Conservation (phyloP, 129 eudicot genomes). For the Solidago caesia region DNA sequence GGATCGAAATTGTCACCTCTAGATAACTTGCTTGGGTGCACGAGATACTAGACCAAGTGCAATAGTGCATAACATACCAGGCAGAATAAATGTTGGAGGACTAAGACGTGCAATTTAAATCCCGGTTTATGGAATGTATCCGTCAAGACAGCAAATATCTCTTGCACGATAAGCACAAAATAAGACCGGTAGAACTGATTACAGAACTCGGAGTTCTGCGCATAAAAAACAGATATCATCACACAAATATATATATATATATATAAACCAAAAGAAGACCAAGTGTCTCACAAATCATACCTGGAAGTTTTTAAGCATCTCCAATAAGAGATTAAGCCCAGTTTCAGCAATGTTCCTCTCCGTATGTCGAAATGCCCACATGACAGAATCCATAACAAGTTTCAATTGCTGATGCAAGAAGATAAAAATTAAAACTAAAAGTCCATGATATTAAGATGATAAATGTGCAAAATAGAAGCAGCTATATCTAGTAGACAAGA, state of each 20-base stretch:
- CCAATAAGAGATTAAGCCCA: slow-evolving; percentile 87
- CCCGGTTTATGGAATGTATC: slow-evolving; percentile 99
- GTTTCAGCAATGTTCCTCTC: slow-evolving; percentile 98
- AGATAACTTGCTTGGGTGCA: not conserved
- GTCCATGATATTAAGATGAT: not conserved
- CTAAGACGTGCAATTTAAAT: slow-evolving; percentile 87
- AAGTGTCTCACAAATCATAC: slow-evolving; percentile 34
- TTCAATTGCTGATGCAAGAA: slow-evolving; percentile 70
- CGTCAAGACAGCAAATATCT: slow-evolving; percentile 94
- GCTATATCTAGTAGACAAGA: not conserved
- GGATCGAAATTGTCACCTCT: not conserved
- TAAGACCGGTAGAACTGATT: slow-evolving; percentile 86
- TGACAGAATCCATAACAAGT: slow-evolving; percentile 96
- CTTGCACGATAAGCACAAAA: slow-evolving; percentile 88
- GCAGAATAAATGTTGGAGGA: slow-evolving; percentile 85
- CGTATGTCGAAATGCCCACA: slow-evolving; percentile 99
- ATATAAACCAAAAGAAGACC: not conserved
- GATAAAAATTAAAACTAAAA: slow-evolving; percentile 4
- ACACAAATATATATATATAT: not conserved
- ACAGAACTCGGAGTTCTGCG: slow-evolving; percentile 84
- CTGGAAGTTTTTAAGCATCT: slow-evolving; percentile 95
- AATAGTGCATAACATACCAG: slow-evolving; percentile 48
- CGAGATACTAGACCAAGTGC: not conserved
- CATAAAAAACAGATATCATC: not conserved
- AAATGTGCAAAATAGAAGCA: not conserved